A percentile compares a stretch with the other conserved stretches of the same genome.
Conservation (phyloP, 2,329 filamentous ascomycete species). For the Aspergillus felis region DNA sequence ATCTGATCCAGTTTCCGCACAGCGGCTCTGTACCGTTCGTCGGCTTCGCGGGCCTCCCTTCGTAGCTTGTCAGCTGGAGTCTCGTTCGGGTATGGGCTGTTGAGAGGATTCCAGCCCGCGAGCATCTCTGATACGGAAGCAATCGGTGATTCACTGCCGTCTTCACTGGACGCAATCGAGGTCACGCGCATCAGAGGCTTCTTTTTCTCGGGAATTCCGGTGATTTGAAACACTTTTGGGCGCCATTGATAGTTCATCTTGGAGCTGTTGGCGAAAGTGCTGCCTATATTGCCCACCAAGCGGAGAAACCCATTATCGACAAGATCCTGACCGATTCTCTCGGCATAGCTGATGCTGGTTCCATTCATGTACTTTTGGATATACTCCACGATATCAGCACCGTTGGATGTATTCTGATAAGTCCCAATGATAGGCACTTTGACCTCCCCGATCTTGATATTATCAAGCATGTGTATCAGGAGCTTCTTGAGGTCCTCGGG, state of each 20-base stretch:
- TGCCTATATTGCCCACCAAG: conserved; percentile 90
- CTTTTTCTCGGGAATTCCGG: conserved; percentile 87
- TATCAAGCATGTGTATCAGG: conserved; percentile 77
- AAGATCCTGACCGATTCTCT: conserved; percentile 91
- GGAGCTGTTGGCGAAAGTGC: conserved; percentile 93
- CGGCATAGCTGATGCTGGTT: conserved; percentile 81
- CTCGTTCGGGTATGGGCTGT: conserved; percentile 87
- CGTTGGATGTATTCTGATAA: conserved; percentile 87
- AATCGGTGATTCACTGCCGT: conserved; percentile 72
- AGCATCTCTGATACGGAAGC: conserved; percentile 85
- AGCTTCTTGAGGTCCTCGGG: conserved; percentile 90
- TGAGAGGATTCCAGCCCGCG: conserved; percentile 87
- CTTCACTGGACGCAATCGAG: conserved; percentile 61
- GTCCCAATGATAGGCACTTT: conserved; percentile 95
- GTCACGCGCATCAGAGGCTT: conserved; percentile 67
- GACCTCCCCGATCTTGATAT: conserved; percentile 79
- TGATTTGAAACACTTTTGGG: conserved; percentile 81
- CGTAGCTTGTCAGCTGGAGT: conserved; percentile 81
- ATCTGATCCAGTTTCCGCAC: conserved; percentile 85
- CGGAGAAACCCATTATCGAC: conserved; percentile 81
- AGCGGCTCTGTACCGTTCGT: conserved; percentile 86
- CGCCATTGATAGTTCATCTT: conserved; percentile 98
- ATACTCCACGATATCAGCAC: conserved; percentile 93
- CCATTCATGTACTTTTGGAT: conserved; percentile 83
- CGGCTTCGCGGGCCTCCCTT: conserved; percentile 82